These are phyloP conservation scores for Fusarium bactridioides DNA, from an alignment of 2,329 filamentous ascomycete species.

Conservation along the genomic window DNA sequence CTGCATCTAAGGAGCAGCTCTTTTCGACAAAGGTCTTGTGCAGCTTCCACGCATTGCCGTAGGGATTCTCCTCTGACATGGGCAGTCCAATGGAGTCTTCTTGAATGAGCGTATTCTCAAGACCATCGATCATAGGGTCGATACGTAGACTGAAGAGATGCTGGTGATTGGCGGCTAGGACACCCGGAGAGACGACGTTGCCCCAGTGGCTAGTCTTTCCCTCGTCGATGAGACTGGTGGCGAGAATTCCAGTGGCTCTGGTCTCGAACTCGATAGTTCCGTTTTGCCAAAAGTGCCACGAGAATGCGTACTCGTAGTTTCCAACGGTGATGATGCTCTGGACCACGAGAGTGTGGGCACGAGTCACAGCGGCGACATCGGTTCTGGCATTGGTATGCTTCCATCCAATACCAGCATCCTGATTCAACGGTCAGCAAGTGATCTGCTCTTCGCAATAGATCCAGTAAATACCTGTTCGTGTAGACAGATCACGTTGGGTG, in stretches of 20 bases:
- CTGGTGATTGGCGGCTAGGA: slow-evolving; percentile 74
- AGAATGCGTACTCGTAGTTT: slow-evolving; percentile 72
- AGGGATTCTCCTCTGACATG: slow-evolving; percentile 62
- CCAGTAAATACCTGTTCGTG: slow-evolving; percentile 59
- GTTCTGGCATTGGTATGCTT: slow-evolving; percentile 75
- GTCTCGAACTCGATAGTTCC: slow-evolving; percentile 68
- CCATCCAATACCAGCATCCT: slow-evolving; percentile 74
- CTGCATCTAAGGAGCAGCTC: slow-evolving; percentile 60
- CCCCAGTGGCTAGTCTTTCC: slow-evolving; percentile 62
- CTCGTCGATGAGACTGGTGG: slow-evolving; percentile 65
- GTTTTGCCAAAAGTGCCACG: slow-evolving; percentile 65
- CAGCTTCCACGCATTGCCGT: slow-evolving; percentile 68
- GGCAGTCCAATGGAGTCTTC: slow-evolving; percentile 48
- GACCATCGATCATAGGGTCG: slow-evolving; percentile 67
- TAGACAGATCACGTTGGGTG: slow-evolving; percentile 69
- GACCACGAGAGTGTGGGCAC: slow-evolving; percentile 68
- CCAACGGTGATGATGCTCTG: slow-evolving; percentile 73
- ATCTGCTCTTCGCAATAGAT: fast-evolving
- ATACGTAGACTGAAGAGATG: slow-evolving; percentile 72
- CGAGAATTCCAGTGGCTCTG: slow-evolving; percentile 71
- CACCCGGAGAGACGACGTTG: slow-evolving; percentile 68
- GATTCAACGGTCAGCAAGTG: background rate
- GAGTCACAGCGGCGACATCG: slow-evolving; percentile 63
- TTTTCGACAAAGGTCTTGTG: slow-evolving; percentile 55
- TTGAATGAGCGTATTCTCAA: slow-evolving; percentile 56